Base-by-base conservation (phyloP, 441 rosid species). In the Pelargonium myrrhifolium region DNA sequence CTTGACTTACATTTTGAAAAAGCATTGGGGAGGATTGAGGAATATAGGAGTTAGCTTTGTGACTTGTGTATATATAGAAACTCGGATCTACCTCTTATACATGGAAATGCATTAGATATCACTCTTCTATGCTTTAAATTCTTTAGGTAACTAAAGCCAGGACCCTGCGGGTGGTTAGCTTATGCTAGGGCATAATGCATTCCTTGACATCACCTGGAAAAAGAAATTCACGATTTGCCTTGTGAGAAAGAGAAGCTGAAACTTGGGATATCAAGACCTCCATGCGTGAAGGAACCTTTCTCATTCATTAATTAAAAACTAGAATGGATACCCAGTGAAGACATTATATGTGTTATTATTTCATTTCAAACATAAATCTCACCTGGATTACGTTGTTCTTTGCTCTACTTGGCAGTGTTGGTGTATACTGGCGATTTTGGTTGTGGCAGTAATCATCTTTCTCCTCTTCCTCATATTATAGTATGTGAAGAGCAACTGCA, bases 401-500 rank as follows among this genome's bases (percentile, higher is more conserved):
- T 12, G 43, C 37, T 28, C 31, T 64, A 12, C 59, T 71, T 78
- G 75, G 81, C 90, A 87, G 93, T 87, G 93, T 61, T 87, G 93
- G 88, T 87, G 93, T 90, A 64, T 85, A 61, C 71, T 85, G 77
- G 93, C 61, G 68, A 69, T 85, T 72, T 62, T 84, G 22, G 74
- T 84, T 63, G 66, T 84, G 78, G 86, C 49, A 28, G 60, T 87
- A 71, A 73, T 84, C 42, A 39, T 85, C 67, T 35, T 87, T 73
- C 37, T 87, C 69, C 68, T 84, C 31, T 31, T 87, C 74, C 72
- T 87, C 59, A 75, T 87, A 64, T 22, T 82, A n/a, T 80, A 83
- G 80, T n/a, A 42, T 49, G 70, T 35, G 7, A 73, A 42, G 40
- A 22, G 70, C 60, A 12, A 43, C 61, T 15, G 24, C 59, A 17